Evolutionary conservation across 345 rosid genomes (phyloP), one percentile per base, ranked within the genome.

Genomic region (Sonneratia caseolaris): DNA sequence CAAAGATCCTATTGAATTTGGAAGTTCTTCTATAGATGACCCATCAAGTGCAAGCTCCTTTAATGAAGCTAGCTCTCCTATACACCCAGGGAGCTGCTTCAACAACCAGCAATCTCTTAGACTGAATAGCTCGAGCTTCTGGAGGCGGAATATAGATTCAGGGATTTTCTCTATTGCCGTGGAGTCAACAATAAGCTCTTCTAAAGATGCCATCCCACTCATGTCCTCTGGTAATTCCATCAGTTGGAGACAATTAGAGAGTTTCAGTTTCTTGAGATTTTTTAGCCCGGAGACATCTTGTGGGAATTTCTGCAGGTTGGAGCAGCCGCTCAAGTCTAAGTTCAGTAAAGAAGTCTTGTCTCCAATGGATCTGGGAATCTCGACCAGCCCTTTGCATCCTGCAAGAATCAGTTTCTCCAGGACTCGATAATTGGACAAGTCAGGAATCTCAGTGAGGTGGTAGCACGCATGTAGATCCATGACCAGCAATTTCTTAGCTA

Each of bases 91-190:
- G 19, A 87, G 79, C 68, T 22, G 71, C 75, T 79, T 82, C 19
- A 83, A 42, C 3, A 15, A 70, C 3, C 0, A 47, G 70, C 87
- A 87, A 37, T 55, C 21, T 21, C 64, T 21, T 43, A 87, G 72
- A 76, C 76, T 84, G n/a, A 85, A 73, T 61, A 72, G 79, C 75
- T 85, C 86, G 61, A 85, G 89, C 27, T 82, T 75, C 56, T 65
- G 37, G 16, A 87, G 85, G 24, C 48, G 65, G 68, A 37, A 79
- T 69, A 87, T 71, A 3, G 89, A 82, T 35, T 78, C 72, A 6
- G 87, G 91, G 18, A 87, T 81, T 74, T 74, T 49, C 24, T 64
- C 49, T 67, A 87, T 72, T 21, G 80, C 76, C 15, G 91, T 87
- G 15, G 18, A 1, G 76, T 87, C 85, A 57, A 76, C n/a, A 56